Base-by-base conservation (phyloP, 1,284 basidiomycete genomes). In the Violaceomyces palustris region DNA sequence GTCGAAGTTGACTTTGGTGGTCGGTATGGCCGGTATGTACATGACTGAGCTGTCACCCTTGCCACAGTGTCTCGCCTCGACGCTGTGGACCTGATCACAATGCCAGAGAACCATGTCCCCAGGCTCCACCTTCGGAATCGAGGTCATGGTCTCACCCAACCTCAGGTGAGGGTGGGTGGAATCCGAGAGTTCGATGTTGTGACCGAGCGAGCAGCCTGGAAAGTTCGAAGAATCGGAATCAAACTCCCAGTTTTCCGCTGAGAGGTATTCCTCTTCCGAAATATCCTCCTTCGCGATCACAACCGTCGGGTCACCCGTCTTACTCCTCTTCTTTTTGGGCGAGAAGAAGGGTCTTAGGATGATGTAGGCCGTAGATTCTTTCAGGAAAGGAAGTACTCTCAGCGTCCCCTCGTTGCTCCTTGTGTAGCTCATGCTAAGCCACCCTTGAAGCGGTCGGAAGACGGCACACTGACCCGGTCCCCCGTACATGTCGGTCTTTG, bases 51-150 rank as follows among this genome's bases (percentile, higher is more conserved):
- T 85, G 59, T 87, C 84, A 4, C 75, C 75, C 10, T 64, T 57
- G 0, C 87, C 87, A 7, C 60, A 64, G 66, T 88, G 85, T 19
- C 77, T 69, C 4, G 66, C 50, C 67, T 88, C 86, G 24, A 88
- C 86, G 0, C 83, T 79, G 67, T 88, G 87, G 8, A 87, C 79
- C 21, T 78, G 75, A 83, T 78, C 85, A 61, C 83, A 86, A 69
- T 89, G 88, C 87, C 87, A 88, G 61, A 83, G 85, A 0, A 86
- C 83, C 64, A 85, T 82, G 68, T 88, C 85, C 0, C 87, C 87
- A 0, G 87, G 85, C 28, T 78, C 76, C 19, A 83, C 76, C 8
- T 86, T 77, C 3, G 85, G 83, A 17, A 82, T 80, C 25, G 35
- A 41, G n/a, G 41, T 36, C 85, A 90, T 88, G 1, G 82, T 84